Base-by-base conservation (phyloP, 345 rosid genomes). In the Brassica cretica region DNA sequence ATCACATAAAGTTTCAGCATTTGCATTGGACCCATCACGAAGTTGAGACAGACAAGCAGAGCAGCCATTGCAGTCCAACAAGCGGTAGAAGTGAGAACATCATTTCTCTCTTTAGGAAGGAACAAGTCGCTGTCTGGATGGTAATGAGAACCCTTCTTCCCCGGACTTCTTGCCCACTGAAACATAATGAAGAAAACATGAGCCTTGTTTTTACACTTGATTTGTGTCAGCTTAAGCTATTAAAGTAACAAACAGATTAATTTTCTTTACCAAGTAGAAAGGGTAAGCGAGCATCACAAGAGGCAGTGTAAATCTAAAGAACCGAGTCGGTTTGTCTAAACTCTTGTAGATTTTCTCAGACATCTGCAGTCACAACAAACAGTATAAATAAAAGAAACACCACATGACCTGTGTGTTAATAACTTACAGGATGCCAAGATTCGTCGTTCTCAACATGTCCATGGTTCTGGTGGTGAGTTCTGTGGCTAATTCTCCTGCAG, bases 371-470 rank as follows among this genome's bases (percentile, higher is more conserved):
- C 10, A 65, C 15, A 16, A 5, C 2, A 75, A 44, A 78, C 25
- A 60, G 58, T 63, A 29, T 9, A 1, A 51, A 37, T 6, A 33
- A 5, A 60, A 18, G 60, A 72, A 68, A 25, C 68, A 61, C 72
- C 72, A 51, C 1, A 6, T 12, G 8, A 63, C 12, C 18, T 1
- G 7, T 5, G 7, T 5, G 9, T 39, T 4, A 39, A 18, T 24
- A 8, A 63, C 79, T 81, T 79, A 91, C 97, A 24, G 97, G 98
- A 80, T 86, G 91, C 97, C 98, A 94, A 8, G 97, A 94, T 80
- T 94, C 98, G 2, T 94, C 98, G 16, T 94, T 94, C 79, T 94
- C 98, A 39, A 92, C 96, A 66, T 94, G 94, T 53, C 98, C 97
- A 74, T 94, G 97, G 80, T 94, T 94, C 77, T 92, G 96, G 76